Conservation (phyloP, 140 eudicot genomes). For the Bidens hawaiensis region DNA sequence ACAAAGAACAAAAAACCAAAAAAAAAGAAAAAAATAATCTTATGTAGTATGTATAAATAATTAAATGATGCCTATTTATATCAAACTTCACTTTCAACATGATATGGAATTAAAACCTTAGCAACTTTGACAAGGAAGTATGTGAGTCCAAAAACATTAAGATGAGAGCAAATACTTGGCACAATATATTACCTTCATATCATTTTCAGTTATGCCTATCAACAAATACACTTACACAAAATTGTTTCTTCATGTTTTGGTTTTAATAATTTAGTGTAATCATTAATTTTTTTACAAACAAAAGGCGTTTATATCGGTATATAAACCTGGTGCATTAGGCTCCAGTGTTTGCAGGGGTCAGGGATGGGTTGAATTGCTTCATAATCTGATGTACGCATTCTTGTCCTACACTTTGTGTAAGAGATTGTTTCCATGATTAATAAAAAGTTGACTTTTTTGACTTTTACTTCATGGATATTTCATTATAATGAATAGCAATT, state of each 20-base stretch:
- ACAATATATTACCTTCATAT: constrained; percentile 1
- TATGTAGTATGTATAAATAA: constrained; percentile 10
- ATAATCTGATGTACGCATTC: too few species aligned
- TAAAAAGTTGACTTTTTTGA: too few species aligned
- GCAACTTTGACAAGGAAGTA: constrained; percentile 30
- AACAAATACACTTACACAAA: not conserved
- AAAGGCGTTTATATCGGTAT: too few species aligned
- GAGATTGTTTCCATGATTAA: too few species aligned
- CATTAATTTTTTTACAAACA: too few species aligned
- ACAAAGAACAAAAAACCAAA: not conserved
- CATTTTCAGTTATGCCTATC: constrained; percentile 23
- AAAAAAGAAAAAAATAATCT: not conserved
- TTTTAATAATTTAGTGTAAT: too few species aligned
- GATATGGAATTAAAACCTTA: constrained; percentile 26
- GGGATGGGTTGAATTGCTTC: too few species aligned
- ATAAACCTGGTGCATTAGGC: too few species aligned
- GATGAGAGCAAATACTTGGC: constrained; percentile 41
- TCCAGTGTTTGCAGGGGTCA: too few species aligned
- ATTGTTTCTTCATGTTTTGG: not conserved
- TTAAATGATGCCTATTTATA: not conserved
- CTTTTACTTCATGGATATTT: too few species aligned
- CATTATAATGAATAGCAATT: too few species aligned
- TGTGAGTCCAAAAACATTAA: constrained; percentile 25
- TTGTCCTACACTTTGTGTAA: too few species aligned
- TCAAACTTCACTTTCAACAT: constrained; percentile 27